Conservation (phyloP, 345 rosid genomes). For the Brassica napus region DNA sequence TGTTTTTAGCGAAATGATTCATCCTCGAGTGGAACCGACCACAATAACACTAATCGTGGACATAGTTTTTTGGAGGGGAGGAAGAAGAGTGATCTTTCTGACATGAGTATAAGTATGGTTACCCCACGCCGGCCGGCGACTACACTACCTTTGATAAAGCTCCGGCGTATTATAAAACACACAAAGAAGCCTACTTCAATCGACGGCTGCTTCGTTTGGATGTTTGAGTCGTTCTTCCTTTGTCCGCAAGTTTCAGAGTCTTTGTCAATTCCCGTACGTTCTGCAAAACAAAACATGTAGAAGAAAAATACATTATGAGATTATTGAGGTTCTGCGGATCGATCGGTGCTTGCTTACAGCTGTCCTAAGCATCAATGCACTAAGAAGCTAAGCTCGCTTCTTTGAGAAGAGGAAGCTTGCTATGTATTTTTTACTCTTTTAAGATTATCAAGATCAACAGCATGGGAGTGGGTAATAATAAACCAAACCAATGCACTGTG, state of each 20-base stretch:
- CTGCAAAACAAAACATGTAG: slow-evolving; percentile 11
- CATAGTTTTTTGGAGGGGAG: neutral
- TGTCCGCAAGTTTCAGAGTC: slow-evolving; percentile 31
- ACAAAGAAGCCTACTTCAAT: slow-evolving; percentile 28
- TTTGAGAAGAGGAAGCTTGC: neutral
- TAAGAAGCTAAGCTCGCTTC: neutral
- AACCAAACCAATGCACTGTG: slow-evolving; percentile 6
- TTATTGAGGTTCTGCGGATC: neutral
- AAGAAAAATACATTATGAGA: neutral
- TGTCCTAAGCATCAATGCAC: slow-evolving; percentile 1
- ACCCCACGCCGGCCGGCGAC: slow-evolving; percentile 14
- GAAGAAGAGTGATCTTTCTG: slow-evolving; percentile 14
- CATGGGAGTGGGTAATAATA: neutral
- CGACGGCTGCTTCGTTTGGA: slow-evolving; percentile 31
- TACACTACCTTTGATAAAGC: slow-evolving; percentile 30
- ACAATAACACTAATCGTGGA: slow-evolving; percentile 33
- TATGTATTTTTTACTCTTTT: neutral
- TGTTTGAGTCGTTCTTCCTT: slow-evolving; percentile 12
- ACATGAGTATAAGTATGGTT: slow-evolving; percentile 27
- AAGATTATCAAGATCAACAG: neutral
- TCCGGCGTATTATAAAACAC: neutral
- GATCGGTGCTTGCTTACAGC: neutral
- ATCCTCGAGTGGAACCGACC: slow-evolving; percentile 34
- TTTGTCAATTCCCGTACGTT: slow-evolving; percentile 39
- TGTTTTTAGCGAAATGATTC: neutral